A percentile compares a stretch with the other conserved stretches of the same genome.
Conservation (phyloP, 768 basidiomycete genomes). For the Hemileccinum impolitum region DNA sequence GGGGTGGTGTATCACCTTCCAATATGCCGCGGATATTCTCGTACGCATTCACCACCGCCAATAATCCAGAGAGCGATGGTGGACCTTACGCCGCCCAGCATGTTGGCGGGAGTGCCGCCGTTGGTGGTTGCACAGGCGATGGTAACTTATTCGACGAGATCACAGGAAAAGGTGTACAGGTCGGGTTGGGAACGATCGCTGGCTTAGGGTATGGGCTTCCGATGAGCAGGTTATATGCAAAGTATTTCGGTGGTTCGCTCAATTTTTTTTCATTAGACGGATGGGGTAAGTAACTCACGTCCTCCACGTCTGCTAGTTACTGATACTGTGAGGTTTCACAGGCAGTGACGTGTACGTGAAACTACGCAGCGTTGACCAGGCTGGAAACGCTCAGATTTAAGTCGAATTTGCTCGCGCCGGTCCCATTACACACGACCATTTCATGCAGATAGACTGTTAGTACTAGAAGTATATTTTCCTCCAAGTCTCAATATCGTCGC, state of each 20-base stretch:
- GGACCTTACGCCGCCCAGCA: constrained; percentile 80
- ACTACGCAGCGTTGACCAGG: constrained; percentile 49
- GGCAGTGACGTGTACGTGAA: constrained; percentile 56
- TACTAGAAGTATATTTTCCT: neutral
- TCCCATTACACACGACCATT: neutral
- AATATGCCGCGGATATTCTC: constrained; percentile 83
- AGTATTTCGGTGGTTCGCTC: constrained; percentile 85
- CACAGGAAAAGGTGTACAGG: constrained; percentile 70
- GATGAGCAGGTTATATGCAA: constrained; percentile 74
- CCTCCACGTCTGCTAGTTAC: neutral
- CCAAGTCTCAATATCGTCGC: neutral
- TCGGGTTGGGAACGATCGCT: constrained; percentile 85
- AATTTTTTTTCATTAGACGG: constrained; percentile 80
- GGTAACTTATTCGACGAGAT: constrained; percentile 73
- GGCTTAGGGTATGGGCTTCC: constrained; percentile 86
- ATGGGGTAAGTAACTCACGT: constrained; percentile 54
- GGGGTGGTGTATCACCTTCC: constrained; percentile 74
- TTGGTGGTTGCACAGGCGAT: constrained; percentile 43
- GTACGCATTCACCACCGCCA: constrained; percentile 89
- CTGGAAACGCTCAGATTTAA: constrained; percentile 49
- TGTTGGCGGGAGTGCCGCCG: constrained; percentile 66
- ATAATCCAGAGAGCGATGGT: constrained; percentile 42
- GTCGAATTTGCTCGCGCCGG: too few species aligned
- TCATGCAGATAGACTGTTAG: neutral
- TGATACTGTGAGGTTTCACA: constrained; percentile 9